Conservation (phyloP, 169 alveolate species). For the Cryptosporidium sp. region DNA sequence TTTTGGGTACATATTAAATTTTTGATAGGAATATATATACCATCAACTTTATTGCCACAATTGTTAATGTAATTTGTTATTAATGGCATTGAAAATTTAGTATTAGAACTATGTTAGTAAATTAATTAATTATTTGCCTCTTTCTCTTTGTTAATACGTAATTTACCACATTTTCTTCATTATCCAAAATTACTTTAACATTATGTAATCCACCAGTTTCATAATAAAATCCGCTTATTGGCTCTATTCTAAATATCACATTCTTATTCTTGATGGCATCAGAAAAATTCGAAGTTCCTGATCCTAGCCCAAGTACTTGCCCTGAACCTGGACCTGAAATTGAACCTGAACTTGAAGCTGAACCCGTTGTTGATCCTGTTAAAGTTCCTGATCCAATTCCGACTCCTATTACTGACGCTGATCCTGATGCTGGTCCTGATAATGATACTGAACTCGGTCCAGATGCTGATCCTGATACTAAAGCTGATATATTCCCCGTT, state of each 20-base stretch:
- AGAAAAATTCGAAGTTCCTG: not conserved
- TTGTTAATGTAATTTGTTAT: too few species aligned
- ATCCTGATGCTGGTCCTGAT: too few species aligned
- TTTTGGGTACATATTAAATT: not conserved
- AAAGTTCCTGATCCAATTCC: not conserved
- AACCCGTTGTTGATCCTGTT: too few species aligned
- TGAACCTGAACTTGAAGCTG: too few species aligned
- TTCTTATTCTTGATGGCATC: not conserved
- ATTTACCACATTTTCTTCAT: conserved; percentile 48
- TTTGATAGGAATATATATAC: not conserved
- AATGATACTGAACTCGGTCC: too few species aligned
- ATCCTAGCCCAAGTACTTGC: too few species aligned
- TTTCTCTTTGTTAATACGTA: conserved; percentile 22
- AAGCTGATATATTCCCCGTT: too few species aligned
- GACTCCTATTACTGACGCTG: too few species aligned
- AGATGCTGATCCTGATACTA: not conserved
- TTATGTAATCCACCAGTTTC: not conserved
- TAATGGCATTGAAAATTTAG: too few species aligned
- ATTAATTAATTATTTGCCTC: conserved; percentile 31
- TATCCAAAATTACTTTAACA: conserved; percentile 44
- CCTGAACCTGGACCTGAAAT: too few species aligned
- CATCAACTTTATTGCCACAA: not conserved
- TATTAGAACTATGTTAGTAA: not conserved
- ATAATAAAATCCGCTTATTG: conserved; percentile 17
- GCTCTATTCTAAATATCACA: conserved; percentile 38